Evolutionary conservation across 1,284 basidiomycete genomes (phyloP).

Genomic region (Irpex rosettiformis): DNA sequence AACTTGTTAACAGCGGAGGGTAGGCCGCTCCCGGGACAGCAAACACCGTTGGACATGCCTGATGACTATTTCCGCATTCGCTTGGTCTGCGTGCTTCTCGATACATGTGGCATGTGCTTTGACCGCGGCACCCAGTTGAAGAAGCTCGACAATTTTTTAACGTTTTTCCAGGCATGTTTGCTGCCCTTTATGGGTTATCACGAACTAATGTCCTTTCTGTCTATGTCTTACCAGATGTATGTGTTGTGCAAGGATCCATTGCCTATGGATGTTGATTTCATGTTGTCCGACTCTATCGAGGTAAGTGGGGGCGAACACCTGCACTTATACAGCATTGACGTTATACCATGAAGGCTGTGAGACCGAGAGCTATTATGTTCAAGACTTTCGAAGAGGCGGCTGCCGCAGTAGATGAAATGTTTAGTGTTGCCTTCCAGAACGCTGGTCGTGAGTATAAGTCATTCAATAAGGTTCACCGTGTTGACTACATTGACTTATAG

Average conservation of each 20-base stretch:
- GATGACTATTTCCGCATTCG: constrained; percentile 96
- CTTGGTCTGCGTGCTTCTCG: constrained; percentile 88
- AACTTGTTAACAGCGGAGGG: constrained; percentile 64
- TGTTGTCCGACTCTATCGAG: constrained; percentile 92
- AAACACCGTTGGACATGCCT: constrained; percentile 81
- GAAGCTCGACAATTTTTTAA: constrained; percentile 90
- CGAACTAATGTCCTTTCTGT: not conserved
- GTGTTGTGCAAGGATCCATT: constrained; percentile 82
- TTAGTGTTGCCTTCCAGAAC: constrained; percentile 61
- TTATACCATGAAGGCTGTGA: constrained; percentile 59
- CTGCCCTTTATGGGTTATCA: not conserved
- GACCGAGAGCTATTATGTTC: constrained; percentile 69
- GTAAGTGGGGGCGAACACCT: constrained; percentile 41
- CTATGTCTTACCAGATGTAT: constrained; percentile 63
- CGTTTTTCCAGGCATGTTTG: constrained; percentile 82
- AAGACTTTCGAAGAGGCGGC: constrained; percentile 86
- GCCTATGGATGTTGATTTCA: constrained; percentile 97
- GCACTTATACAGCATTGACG: too few relatives aligned
- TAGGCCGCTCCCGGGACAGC: constrained; percentile 79
- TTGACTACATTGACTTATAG: constrained; percentile 20
- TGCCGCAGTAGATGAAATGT: constrained; percentile 84
- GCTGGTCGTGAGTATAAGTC: constrained; percentile 50
- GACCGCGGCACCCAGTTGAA: constrained; percentile 88
- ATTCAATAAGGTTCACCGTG: constrained; percentile 1
- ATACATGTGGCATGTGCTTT: constrained; percentile 98